Base-by-base conservation (phyloP, 352 stramenopile species). In the Pythium coloratum region DNA sequence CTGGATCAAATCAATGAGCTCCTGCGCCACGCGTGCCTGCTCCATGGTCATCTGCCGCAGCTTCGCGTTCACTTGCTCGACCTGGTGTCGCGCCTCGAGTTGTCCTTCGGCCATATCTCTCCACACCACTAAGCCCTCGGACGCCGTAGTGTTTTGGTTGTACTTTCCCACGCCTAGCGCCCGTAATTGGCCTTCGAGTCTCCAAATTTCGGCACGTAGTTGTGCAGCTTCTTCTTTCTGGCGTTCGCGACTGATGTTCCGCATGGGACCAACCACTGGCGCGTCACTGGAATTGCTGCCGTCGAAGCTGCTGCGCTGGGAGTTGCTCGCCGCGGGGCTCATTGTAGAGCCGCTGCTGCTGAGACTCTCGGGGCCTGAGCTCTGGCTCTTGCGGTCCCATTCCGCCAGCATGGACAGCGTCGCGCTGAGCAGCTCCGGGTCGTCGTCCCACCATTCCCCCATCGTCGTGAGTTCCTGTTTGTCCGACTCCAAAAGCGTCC, bases 391-490 rank as follows among this genome's bases (percentile, higher is more conserved):
- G 16, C 44, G 18, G 44, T 51, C 44, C 44, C 44, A 51, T 51
- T 24, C 44, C n/a, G 44, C 44, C 18, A 51, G 44, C 44, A 51
- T 51, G 5, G 44, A 51, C 16, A 51, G 44, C 44, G 44, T 51
- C 16, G 44, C 44, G 44, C 18, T 51, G 18, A 51, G 44, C 44
- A 51, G 44, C 16, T 51, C 44, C n/a, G 44, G 44, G 44, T 51
- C 44, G 44, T 51, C 44, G 18, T 51, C 44, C 44, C 44, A 51
- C 44, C 44, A 51, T 13, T 51, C 44, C 6, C 16, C 44, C 44
- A 51, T 51, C 44, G 16, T 51, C 44, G 44, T 51, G 44, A 51
- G 44, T 51, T 51, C 18, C n/a, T 28, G 44, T 51, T 18, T 51
- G 44, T 24, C 14, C 16, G 40, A 20, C 40, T 9, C 10, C 7